Evolutionary conservation across 2,329 filamentous ascomycete genomes (phyloP).

Genomic region (Aspergillus versicolor): DNA sequence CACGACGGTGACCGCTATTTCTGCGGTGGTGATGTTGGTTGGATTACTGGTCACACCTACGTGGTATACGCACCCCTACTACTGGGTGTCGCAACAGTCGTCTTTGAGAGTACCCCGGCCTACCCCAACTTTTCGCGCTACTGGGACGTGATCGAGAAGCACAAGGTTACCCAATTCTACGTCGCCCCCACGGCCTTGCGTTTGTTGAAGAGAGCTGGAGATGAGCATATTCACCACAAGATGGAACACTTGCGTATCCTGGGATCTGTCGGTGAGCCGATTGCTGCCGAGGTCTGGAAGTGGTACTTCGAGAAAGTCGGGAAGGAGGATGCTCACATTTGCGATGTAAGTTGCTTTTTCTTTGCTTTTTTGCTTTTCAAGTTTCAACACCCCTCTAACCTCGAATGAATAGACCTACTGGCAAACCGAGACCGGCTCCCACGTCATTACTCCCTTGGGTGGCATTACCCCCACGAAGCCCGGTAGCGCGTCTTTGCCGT

Average conservation of each 20-base stretch:
- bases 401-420: constrained; percentile 76
- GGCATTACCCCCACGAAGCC: constrained; percentile 96
- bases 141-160: constrained; percentile 97
- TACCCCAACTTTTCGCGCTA: constrained; percentile 98
- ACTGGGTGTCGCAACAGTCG: constrained; percentile 88
- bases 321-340: constrained; percentile 87
- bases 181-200: constrained; percentile 93
- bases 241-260: constrained; percentile 89
- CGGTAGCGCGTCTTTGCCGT: constrained; percentile 90
- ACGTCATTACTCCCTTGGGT: constrained; percentile 90
- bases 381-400: not conserved
- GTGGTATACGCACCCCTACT: constrained; percentile 95
- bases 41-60: constrained; percentile 99
- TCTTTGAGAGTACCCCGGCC: constrained; percentile 96
- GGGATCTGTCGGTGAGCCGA: constrained; percentile 94
- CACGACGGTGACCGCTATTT: constrained; percentile 93
- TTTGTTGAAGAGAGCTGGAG: constrained; percentile 89
- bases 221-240: constrained; percentile 84
- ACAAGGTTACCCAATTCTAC: constrained; percentile 96
- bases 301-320: constrained; percentile 98
- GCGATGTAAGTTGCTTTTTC: constrained; percentile 70
- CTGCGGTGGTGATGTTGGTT: constrained; percentile 96
- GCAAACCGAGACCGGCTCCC: constrained; percentile 98
- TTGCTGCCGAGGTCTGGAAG: constrained; percentile 98
- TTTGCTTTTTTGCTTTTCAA: not conserved